Conservation (phyloP, 768 basidiomycete genomes). For the Lepiota venenata region DNA sequence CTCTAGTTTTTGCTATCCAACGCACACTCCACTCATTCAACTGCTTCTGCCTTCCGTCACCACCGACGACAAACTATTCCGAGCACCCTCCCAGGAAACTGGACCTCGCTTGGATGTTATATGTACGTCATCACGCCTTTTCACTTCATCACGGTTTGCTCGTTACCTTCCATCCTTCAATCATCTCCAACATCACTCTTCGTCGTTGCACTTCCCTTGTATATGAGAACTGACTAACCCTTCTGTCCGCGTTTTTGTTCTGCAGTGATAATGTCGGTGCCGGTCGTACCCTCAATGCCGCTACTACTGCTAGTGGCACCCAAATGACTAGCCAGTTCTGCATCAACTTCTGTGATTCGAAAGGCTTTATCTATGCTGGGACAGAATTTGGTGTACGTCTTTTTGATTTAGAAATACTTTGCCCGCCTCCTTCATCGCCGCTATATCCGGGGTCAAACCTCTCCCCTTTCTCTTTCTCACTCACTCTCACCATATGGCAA, state of each 20-base stretch:
- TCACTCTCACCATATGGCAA: not conserved
- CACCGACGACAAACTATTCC: slow-evolving; percentile 41
- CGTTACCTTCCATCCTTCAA: not conserved
- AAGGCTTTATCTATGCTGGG: slow-evolving; percentile 61
- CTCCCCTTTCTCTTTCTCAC: not conserved
- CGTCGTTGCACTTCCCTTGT: slow-evolving; percentile 2
- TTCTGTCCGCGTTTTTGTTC: not conserved
- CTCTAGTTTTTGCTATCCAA: slow-evolving; percentile 5
- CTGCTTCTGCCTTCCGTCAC: slow-evolving; percentile 20
- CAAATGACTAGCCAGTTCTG: slow-evolving; percentile 61
- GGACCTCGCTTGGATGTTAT: slow-evolving; percentile 61
- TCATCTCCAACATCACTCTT: too few species aligned
- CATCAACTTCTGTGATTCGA: slow-evolving; percentile 43
- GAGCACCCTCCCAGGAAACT: slow-evolving; percentile 44
- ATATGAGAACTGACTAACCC: not conserved
- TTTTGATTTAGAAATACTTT: not conserved
- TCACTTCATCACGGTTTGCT: not conserved
- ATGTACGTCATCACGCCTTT: slow-evolving; percentile 35
- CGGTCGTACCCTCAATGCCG: slow-evolving; percentile 53
- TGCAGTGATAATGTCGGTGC: slow-evolving; percentile 49
- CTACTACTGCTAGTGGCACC: slow-evolving; percentile 39
- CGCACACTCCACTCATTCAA: slow-evolving; percentile 21
- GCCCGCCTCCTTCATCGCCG: not conserved
- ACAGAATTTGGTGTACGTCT: slow-evolving; percentile 49
- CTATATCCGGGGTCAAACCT: slow-evolving; percentile 18